A percentile compares a stretch with the other conserved stretches of the same genome.
Evolutionary conservation across 2,329 filamentous ascomycete genomes (phyloP).

Genomic region (Fusarium domesticum): DNA sequence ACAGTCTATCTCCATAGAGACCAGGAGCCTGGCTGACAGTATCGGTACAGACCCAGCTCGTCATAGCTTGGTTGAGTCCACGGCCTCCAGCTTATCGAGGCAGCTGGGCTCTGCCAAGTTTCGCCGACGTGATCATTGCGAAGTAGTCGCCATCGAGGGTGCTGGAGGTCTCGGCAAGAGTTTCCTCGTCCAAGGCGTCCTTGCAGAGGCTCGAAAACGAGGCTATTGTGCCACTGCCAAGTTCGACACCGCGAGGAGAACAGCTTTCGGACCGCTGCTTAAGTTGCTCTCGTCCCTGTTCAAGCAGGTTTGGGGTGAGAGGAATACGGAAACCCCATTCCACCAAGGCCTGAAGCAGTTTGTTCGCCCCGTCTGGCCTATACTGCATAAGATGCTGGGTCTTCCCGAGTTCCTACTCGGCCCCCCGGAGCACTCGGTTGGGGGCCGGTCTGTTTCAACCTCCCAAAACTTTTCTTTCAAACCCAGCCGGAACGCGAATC

Average conservation of each 20-base stretch:
- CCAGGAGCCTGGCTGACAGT: conserved; percentile 46
- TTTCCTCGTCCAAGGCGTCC: conserved; percentile 60
- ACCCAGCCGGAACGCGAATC: conserved; percentile 31
- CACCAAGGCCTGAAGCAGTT: conserved; percentile 61
- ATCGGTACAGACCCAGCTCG: conserved; percentile 41
- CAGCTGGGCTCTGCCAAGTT: conserved; percentile 58
- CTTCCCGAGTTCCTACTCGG: conserved; percentile 69
- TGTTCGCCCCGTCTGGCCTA: conserved; percentile 61
- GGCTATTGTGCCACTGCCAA: conserved; percentile 66
- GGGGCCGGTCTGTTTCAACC: conserved; percentile 39
- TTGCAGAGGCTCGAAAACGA: conserved; percentile 57
- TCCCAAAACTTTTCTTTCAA: conserved; percentile 33
- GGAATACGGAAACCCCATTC: conserved; percentile 62
- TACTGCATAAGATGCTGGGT: conserved; percentile 58
- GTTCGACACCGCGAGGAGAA: conserved; percentile 60
- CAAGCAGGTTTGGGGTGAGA: conserved; percentile 65
- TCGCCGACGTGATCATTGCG: conserved; percentile 59
- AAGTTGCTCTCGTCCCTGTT: conserved; percentile 65
- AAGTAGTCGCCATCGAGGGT: conserved; percentile 60
- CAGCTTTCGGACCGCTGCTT: conserved; percentile 61
- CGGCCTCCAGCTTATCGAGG: conserved; percentile 49
- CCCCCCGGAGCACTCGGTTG: conserved; percentile 39
- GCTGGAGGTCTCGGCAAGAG: conserved; percentile 64
- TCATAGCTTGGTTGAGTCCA: conserved; percentile 44
- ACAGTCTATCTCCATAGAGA: conserved; percentile 49